A percentile compares a stretch with the other conserved stretches of the same genome.
phyloP scores from a whole-genome alignment of 768 basidiomycete species.

The Erythrobasidium yunnanense region DNA sequence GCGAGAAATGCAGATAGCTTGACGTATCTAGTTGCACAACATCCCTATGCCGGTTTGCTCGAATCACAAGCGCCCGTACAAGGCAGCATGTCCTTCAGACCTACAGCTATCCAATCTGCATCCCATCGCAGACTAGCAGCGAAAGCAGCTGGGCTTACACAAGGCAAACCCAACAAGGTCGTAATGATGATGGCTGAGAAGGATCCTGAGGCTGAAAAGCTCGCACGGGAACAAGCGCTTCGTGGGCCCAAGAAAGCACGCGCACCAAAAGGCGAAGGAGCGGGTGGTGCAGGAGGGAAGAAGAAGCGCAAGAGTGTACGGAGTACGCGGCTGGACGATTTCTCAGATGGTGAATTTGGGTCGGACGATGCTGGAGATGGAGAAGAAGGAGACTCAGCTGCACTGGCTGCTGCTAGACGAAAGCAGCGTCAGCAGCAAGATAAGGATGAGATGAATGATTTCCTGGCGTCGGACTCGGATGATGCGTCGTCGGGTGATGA shows the following conservation, averaged over 20 bases:
- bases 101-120: constrained; percentile 79
- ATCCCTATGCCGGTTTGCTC: constrained; percentile 66
- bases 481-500: constrained; percentile 7
- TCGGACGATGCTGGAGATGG: neutral
- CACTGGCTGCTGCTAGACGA: constrained; percentile 3
- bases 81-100: constrained; percentile 70
- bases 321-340: constrained; percentile 4
- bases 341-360: neutral
- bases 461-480: constrained; percentile 24
- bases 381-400: neutral
- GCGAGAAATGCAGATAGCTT: constrained; percentile 55
- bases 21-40: constrained; percentile 80
- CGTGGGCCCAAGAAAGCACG: constrained; percentile 24
- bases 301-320: neutral
- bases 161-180: constrained; percentile 58
- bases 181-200: constrained; percentile 49
- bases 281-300: constrained; percentile 18
- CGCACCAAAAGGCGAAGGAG: constrained; percentile 7
- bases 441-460: constrained; percentile 18
- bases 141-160: constrained; percentile 74
- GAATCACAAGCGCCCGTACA: constrained; percentile 74
- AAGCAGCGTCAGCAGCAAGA: neutral
- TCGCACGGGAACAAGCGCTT: constrained; percentile 9
- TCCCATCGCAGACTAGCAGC: constrained; percentile 80
- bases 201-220: constrained; percentile 32